Evolutionary conservation across 1,284 basidiomycete genomes (phyloP), one percentile per base, ranked within the genome.

Genomic region (Paramarasmius palmivorus): DNA sequence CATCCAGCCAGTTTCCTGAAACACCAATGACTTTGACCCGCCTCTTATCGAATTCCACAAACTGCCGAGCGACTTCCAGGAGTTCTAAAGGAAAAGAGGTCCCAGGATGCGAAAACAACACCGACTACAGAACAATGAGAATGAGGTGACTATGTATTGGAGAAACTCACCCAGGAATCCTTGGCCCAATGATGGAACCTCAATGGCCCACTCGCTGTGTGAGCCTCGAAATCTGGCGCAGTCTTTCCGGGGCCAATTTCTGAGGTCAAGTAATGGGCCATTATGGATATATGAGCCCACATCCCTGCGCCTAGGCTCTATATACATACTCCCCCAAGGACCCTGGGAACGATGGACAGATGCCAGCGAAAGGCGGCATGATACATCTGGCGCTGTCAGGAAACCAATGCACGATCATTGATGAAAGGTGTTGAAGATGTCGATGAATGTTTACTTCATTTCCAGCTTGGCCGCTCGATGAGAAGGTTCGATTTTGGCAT

Each of bases 151-250:
- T 49, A 63, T 59, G 9, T 63, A 57, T 47, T 36, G 38, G 55
- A 26, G 39, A 32, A n/a, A 59, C 72, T 26, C 68, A 91, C 91
- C 96, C 97, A 99, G 32, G 86, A 90, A 66, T 88, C 76, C 44
- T 86, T 90, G 64, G 93, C 86, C 85, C 87, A 98, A 40, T 97
- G 86, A 71, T 97, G 94, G 81, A 98, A 98, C 65, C 86, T 85
- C 74, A 93, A 88, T 34, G 69, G 71, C 2, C 92, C 91, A 49
- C 76, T 65, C 49, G 92, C 93, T 49, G 93, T 95, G 59, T 93
- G 73, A 49, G 93, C 93, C 68, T 89, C 78, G 61, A 93, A 93
- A 70, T 94, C 82, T 42, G 92, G 90, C 45, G 92, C 90, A 58
- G 76, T 86, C 71, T 75, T 86, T 72, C 90, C 90, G 65, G 90